Evolutionary conservation across 345 rosid genomes (phyloP), one percentile per base, ranked within the genome.

Genomic region (Eutrema yunnanense): DNA sequence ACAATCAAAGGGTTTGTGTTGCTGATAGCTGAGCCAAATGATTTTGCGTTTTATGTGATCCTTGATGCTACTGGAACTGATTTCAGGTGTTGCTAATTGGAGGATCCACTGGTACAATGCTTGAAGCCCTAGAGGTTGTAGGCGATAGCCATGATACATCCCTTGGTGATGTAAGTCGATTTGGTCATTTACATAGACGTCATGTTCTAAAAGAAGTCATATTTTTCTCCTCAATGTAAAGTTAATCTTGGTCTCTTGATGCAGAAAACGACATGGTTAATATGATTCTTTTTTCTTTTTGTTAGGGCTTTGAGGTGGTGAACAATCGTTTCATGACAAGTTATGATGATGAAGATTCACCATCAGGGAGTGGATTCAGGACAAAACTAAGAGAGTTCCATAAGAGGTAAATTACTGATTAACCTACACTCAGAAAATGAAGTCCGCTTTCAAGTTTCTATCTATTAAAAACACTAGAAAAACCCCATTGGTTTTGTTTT

Each of bases 51-150:
- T 43, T 12, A 63, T 64, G 72, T 79, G 66, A 59, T 48, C 37
- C 22, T 42, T 38, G 55, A 43, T 42, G 38, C 19, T 74, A 62
- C 19, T 65, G 41, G 46, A 59, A 69, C 69, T 70, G 62, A 62
- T 66, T 61, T 33, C 83, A 95, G 97, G 97, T 95, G 32, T 80
- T 95, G 60, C 62, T 92, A 50, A 95, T 89, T 76, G 99, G 97
- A 73, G 99, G 97, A 73, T 95, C 99, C 72, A 95, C 98, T 29
- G 96, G 99, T 75, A 88, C 99, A 38, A 92, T 95, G 99, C 89
- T 95, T 73, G 99, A 87, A 87, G 90, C 96, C 36, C 77, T 95
- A 62, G 85, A 95, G 73, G 99, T 95, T 76, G 83, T 90, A 51
- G 98, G 98, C 27, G 99, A 95, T 46, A 79, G 76, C 69, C 92